Percentiles rank a stretch among this genome's conserved stretches.
phyloP scores from a whole-genome alignment of 352 stramenopile genomes.

The Globisporangium cederbergense region DNA sequence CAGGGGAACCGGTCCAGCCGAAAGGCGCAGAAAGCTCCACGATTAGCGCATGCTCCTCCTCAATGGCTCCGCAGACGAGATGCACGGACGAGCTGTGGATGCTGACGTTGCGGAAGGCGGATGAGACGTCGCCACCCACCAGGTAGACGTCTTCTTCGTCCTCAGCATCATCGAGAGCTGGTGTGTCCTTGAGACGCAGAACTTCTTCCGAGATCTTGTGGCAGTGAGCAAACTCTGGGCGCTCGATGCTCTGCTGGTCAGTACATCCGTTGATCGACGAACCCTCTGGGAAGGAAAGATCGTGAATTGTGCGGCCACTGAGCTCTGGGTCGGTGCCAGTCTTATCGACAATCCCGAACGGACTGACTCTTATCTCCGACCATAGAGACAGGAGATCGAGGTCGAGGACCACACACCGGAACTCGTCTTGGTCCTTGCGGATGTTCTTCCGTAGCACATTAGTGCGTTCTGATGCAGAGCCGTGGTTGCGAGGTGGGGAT shows the following conservation, averaged over 20 bases:
- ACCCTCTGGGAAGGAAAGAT: conserved; percentile 13
- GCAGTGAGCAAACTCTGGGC: conserved; percentile 18
- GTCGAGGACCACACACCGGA: too few relatives aligned
- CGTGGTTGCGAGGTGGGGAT: too few relatives aligned
- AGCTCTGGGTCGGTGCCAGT: not conserved
- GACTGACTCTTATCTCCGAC: too few relatives aligned
- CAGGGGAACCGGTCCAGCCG: conserved; percentile 16
- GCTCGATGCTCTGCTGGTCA: conserved; percentile 11
- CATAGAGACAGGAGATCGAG: too few relatives aligned
- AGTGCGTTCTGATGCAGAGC: too few relatives aligned
- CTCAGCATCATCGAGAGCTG: not conserved
- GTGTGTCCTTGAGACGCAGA: not conserved
- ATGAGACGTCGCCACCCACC: conserved; percentile 13
- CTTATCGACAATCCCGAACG: too few relatives aligned
- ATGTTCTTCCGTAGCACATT: too few relatives aligned
- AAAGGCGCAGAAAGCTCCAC: conserved; percentile 18
- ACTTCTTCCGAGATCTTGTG: conserved; percentile 15
- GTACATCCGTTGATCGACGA: conserved; percentile 13
- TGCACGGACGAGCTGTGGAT: conserved; percentile 20
- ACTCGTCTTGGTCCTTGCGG: too few relatives aligned
- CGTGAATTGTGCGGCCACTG: conserved; percentile 14
- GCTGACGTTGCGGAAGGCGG: not conserved
- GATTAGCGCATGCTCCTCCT: conserved; percentile 19
- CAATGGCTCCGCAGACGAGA: conserved; percentile 15
- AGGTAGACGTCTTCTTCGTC: not conserved